A percentile compares a stretch with the other conserved stretches of the same genome.
Evolutionary conservation across 352 stramenopile species (phyloP).

Genomic region (Phytopythium sindhum): DNA sequence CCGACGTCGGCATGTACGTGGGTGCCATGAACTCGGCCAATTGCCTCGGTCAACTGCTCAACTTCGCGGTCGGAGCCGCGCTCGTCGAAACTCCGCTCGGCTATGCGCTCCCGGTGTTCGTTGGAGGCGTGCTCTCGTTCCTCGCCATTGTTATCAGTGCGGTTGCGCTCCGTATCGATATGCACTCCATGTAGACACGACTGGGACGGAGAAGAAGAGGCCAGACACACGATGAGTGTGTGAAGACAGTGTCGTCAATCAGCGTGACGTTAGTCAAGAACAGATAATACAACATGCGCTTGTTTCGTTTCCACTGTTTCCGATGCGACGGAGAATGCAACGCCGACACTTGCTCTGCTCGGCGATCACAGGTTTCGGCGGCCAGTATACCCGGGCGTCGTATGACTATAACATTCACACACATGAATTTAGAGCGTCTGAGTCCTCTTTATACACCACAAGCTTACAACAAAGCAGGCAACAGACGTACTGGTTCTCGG

Average conservation of each 20-base stretch:
- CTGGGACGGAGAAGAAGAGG: neutral
- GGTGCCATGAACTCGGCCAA: conserved; percentile 74
- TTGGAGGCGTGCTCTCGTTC: conserved; percentile 63
- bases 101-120: conserved; percentile 59
- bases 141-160: conserved; percentile 59
- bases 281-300: neutral
- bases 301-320: neutral
- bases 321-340: neutral
- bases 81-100: conserved; percentile 63
- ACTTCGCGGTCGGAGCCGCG: conserved; percentile 55
- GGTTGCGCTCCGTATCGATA: conserved; percentile 61
- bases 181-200: conserved; percentile 63
- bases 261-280: neutral
- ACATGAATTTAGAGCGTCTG: neutral
- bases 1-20: conserved; percentile 66
- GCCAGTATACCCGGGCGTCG: conserved; percentile 44
- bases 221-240: neutral
- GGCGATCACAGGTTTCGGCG: conserved; percentile 24
- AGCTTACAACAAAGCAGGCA: neutral
- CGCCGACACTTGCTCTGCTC: neutral
- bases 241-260: neutral
- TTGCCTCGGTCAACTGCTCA: conserved; percentile 67
- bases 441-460: neutral
- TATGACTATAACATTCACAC: conserved; percentile 21
- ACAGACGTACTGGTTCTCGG: conserved; percentile 69